Percentiles rank a stretch among this genome's conserved stretches.
Conservation (phyloP, 805 yeast species). For the Candida pseudoglaebosa region DNA sequence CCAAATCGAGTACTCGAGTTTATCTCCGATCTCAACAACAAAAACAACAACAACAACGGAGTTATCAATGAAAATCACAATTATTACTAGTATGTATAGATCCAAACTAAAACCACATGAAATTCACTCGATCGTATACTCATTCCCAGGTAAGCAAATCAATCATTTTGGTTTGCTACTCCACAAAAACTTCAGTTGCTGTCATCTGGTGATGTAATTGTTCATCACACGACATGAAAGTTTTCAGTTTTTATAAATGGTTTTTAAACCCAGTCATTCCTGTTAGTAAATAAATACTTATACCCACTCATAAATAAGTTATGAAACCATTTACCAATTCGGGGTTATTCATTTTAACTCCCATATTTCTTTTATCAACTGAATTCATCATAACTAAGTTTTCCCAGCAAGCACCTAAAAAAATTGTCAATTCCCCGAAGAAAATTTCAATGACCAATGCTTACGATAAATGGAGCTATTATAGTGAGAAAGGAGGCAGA, state of each 20-base stretch:
- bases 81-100: too few relatives aligned
- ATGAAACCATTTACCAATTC: slow-evolving; percentile 22
- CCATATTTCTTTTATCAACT: slow-evolving; percentile 22
- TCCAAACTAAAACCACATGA: too few relatives aligned
- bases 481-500: background rate
- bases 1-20: too few relatives aligned
- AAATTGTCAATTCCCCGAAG: slow-evolving; percentile 6
- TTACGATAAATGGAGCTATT: slow-evolving; percentile 3
- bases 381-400: slow-evolving; percentile 22
- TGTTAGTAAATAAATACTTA: background rate
- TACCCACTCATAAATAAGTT: background rate
- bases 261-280: background rate
- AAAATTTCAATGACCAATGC: slow-evolving; percentile 1
- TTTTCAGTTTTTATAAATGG: background rate
- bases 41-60: background rate
- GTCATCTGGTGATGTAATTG: too few relatives aligned
- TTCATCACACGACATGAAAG: slow-evolving; percentile 1
- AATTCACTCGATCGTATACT: too few relatives aligned
- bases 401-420: slow-evolving; percentile 13
- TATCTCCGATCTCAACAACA: background rate
- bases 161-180: too few relatives aligned
- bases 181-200: too few relatives aligned
- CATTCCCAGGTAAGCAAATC: too few relatives aligned
- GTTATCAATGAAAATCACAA: too few relatives aligned
- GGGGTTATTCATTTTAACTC: slow-evolving; percentile 22